Conservation (phyloP, 208 protist genomes). For the Perkinsela sp. region DNA sequence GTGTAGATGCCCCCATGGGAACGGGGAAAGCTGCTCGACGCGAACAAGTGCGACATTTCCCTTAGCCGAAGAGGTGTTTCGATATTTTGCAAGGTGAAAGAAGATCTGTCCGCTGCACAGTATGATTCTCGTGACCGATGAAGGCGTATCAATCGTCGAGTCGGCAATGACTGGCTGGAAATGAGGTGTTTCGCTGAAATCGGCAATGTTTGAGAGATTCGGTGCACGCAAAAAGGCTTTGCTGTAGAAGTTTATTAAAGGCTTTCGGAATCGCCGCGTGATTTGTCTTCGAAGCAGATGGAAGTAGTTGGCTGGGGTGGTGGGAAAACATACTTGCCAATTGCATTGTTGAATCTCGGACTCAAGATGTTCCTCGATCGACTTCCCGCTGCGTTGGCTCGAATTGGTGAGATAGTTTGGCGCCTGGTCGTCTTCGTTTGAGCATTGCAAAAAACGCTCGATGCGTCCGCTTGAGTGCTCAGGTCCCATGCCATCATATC, state of each 20-base stretch:
- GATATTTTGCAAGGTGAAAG: slow-evolving; percentile 67
- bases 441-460: slow-evolving; percentile 88
- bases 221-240: slow-evolving; percentile 63
- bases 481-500: slow-evolving; percentile 84
- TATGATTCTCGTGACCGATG: slow-evolving; percentile 54
- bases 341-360: slow-evolving; percentile 39
- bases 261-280: slow-evolving; percentile 82
- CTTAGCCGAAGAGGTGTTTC: slow-evolving; percentile 15
- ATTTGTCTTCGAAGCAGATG: slow-evolving; percentile 89
- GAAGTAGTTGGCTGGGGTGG: slow-evolving; percentile 94
- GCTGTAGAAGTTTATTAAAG: slow-evolving; percentile 78
- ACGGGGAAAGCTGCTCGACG: slow-evolving; percentile 84
- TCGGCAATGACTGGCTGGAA: slow-evolving; percentile 52
- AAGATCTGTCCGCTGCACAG: slow-evolving; percentile 94
- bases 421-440: slow-evolving; percentile 42
- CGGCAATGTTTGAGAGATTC: slow-evolving; percentile 39
- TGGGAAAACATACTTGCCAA: slow-evolving; percentile 77
- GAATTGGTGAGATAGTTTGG: slow-evolving; percentile 27
- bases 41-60: slow-evolving; percentile 66
- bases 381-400: slow-evolving; percentile 11
- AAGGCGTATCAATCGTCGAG: slow-evolving; percentile 6
- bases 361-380: slow-evolving; percentile 25
- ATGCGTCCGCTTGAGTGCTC: slow-evolving; percentile 87
- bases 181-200: slow-evolving; percentile 21
- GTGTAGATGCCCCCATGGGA: slow-evolving; percentile 82